Evolutionary conservation across 495 filamentous ascomycete genomes (phyloP), one percentile per base, ranked within the genome.

Genomic region (Aspergillus nidulans): DNA sequence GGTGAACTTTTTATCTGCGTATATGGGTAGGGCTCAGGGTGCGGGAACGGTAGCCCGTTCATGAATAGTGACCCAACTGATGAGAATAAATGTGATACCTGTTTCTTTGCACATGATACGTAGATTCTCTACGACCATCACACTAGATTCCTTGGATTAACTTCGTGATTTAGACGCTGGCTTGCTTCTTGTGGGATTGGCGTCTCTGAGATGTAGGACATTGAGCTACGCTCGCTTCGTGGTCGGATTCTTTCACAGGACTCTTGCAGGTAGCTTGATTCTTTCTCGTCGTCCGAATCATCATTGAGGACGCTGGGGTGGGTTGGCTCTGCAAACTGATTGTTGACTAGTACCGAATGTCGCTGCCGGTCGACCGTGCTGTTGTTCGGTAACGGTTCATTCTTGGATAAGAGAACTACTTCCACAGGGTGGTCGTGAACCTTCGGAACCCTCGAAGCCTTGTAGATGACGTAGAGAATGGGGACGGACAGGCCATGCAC

Each of bases 401-500:
- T 75, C 1, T 76, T 66, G 2, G 80, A 82, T 13, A 76, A 67
- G 8, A 80, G 66, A 8, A 69, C 55, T 10, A 84, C 56, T 54
- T 78, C 71, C 7, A 80, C 74, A 5, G 78, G 77, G 30, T 81
- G 78, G 55, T 84, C 80, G 15, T 67, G 67, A 55, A 84, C 76
- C 0, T 69, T 67, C 28, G 69, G 63, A 30, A 83, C 73, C 30
- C 69, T 69, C 30, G 63, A 68, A 51, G 57, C 70, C 43, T 56
- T 62, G 61, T 82, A 84, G 51, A 81, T 61, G 6, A 62, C 32
- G 55, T 76, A 76, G 20, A 84, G 68, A 1, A 70, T 59, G 0
- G 81, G 81, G 40, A 83, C 81, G 0, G 80, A 83, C 1, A 84
- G 64, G 36, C 81, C 79, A 59, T 85, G 81, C 0, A 83, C 69